Base-by-base conservation (phyloP, 1,139 yeast genomes). In the Saccharomyces hybrid region DNA sequence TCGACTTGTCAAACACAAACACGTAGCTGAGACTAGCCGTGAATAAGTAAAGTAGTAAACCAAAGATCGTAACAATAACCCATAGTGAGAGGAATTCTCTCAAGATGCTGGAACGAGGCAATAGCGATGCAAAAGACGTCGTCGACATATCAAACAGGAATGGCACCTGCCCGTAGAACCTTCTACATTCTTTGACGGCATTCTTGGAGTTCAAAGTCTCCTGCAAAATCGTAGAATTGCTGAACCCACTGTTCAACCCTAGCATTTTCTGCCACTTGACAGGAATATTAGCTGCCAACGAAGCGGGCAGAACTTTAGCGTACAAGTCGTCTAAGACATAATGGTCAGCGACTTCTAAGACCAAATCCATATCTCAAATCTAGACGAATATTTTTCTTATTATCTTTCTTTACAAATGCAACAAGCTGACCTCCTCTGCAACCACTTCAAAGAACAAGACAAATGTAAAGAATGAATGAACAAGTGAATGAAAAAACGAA, bases 1-100 rank as follows among this genome's bases (percentile, higher is more conserved):
- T 88, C 56, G 84, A 83, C 66, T 83, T 85, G 73, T 93, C 98
- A 70, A 88, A 93, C 31, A 93, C 84, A 63, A 84, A 82, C 49
- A 77, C 62, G 70, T 88, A 93, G 13, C 96, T 84, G 34, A 87
- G 65, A 14, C 83, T 75, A 8, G 98, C 98, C 52, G 84, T 86
- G n/a, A 73, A 60, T 53, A 90, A 76, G 73, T 93, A 93, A 52
- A 91, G 74, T 14, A 84, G 52, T 86, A 93, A 84, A 46, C 98
- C 99, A 67, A 91, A 91, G 11, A 91, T 57, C 46, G 90, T 81
- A 60, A 91, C 86, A 49, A 90, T 71, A n/a, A 83, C 55, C 62
- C 86, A 84, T 52, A 93, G 75, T 13, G 95, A 78, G 14, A 88
- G 52, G 19, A 77, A 62, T 72, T 91, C 93, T 70, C 99, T 83